phyloP scores from a whole-genome alignment of 2,329 filamentous ascomycete species.

The Fusarium multiceps region DNA sequence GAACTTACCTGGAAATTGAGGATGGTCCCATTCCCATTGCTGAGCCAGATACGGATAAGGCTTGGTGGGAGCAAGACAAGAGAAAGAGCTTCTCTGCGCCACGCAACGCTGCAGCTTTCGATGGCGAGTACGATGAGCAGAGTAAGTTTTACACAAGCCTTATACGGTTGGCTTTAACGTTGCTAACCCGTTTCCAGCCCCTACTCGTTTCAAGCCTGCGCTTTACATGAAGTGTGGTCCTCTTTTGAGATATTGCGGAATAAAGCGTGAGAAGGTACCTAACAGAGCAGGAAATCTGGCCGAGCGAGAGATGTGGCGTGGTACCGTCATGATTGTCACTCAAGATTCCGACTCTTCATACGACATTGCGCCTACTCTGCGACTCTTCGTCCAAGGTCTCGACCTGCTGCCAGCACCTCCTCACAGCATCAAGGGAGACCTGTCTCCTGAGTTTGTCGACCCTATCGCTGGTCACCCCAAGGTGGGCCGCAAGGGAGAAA shows the following conservation, averaged over 20 bases:
- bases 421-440: slow-evolving; percentile 70
- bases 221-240: slow-evolving; percentile 92
- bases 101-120: slow-evolving; percentile 71
- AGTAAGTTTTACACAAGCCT: slow-evolving; percentile 53
- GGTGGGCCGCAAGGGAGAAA: slow-evolving; percentile 83
- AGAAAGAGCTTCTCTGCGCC: slow-evolving; percentile 59
- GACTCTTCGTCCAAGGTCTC: slow-evolving; percentile 88
- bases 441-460: slow-evolving; percentile 87
- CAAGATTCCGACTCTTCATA: slow-evolving; percentile 86
- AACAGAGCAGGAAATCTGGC: slow-evolving; percentile 43
- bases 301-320: slow-evolving; percentile 88
- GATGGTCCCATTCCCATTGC: slow-evolving; percentile 51
- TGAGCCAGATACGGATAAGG: slow-evolving; percentile 61
- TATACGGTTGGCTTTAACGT: not conserved
- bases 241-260: slow-evolving; percentile 87
- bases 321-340: slow-evolving; percentile 95
- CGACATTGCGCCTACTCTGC: slow-evolving; percentile 78
- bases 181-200: slow-evolving; percentile 53
- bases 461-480: slow-evolving; percentile 90
- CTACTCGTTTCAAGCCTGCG: slow-evolving; percentile 82
- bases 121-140: slow-evolving; percentile 74
- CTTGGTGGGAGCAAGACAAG: slow-evolving; percentile 81
- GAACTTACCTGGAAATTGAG: slow-evolving; percentile 69
- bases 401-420: slow-evolving; percentile 84
- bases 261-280: slow-evolving; percentile 70